Conservation (phyloP, 345 rosid genomes). For the Syzygium aqueum region DNA sequence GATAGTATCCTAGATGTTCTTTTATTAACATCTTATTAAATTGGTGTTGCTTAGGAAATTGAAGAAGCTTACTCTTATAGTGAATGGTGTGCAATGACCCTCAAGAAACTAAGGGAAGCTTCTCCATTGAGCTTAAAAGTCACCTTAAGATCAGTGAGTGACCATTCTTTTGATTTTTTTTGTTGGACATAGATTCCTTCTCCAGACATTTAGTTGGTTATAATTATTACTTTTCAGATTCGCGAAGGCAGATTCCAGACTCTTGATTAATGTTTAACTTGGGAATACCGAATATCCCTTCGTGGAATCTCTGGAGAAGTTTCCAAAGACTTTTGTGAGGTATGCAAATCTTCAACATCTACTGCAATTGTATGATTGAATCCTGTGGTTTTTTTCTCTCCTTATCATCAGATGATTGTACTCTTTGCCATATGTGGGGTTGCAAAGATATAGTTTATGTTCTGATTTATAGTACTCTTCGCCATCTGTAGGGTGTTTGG, state of each 20-base stretch:
- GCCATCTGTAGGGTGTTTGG: constrained; percentile 47
- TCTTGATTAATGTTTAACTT: constrained; percentile 77
- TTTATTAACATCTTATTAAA: not conserved
- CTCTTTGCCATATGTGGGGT: not conserved
- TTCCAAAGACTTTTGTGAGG: constrained; percentile 78
- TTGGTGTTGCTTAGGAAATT: not conserved
- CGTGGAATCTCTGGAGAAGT: constrained; percentile 44
- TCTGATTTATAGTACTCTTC: not conserved
- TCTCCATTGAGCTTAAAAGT: constrained; percentile 93
- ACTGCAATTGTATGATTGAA: not conserved
- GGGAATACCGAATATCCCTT: constrained; percentile 59
- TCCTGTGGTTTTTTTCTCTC: not conserved
- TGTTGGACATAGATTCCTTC: not conserved
- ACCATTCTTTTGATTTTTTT: not conserved
- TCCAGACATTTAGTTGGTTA: not conserved
- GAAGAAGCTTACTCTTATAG: not conserved
- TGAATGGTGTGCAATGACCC: constrained; percentile 52
- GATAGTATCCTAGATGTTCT: not conserved
- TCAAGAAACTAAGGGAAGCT: constrained; percentile 50
- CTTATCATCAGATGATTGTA: not conserved
- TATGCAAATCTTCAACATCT: constrained; percentile 3
- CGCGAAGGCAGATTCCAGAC: constrained; percentile 85
- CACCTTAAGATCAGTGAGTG: constrained; percentile 68
- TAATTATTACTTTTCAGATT: constrained; percentile 30
- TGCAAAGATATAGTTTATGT: not conserved